Conservation (phyloP, 345 rosid species). For the Populus simonii region DNA sequence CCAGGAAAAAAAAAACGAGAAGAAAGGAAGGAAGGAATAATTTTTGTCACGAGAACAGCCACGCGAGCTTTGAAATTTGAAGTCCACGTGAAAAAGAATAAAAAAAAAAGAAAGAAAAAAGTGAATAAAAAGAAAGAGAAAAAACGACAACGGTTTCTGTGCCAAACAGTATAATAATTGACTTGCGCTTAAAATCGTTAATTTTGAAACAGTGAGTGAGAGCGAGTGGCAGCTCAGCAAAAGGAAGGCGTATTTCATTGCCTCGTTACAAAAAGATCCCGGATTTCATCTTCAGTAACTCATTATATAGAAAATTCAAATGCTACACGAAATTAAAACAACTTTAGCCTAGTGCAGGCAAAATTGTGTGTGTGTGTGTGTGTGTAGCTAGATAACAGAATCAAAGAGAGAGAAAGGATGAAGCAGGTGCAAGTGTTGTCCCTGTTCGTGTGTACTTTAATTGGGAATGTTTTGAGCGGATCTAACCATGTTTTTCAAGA, state of each 20-base stretch:
- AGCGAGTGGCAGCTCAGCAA: too few species aligned
- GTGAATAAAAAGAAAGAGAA: not conserved
- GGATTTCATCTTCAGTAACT: too few species aligned
- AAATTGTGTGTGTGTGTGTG: too few species aligned
- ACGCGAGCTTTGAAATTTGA: too few species aligned
- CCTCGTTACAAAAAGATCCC: too few species aligned
- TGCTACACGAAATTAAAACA: too few species aligned
- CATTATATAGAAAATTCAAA: too few species aligned
- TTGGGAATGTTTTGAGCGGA: slow-evolving; percentile 32
- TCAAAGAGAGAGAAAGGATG: slow-evolving; percentile 3
- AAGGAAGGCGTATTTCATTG: too few species aligned
- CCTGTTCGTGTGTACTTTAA: slow-evolving; percentile 11
- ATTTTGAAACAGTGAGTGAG: too few species aligned
- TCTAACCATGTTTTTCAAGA: slow-evolving; percentile 39
- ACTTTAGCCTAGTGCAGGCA: too few species aligned
- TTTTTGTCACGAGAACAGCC: too few species aligned
- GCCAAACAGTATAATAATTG: slow-evolving; percentile 6
- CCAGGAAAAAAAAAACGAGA: not conserved
- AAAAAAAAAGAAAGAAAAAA: not conserved
- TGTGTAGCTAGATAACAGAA: not conserved
- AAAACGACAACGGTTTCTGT: slow-evolving; percentile 3
- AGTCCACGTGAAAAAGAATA: not conserved
- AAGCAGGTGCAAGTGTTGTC: not conserved
- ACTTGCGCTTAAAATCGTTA: not conserved
- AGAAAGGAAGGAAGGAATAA: too few species aligned